Evolutionary conservation across 148 eudicot genomes (phyloP).

Genomic region (Rhododendron molle): DNA sequence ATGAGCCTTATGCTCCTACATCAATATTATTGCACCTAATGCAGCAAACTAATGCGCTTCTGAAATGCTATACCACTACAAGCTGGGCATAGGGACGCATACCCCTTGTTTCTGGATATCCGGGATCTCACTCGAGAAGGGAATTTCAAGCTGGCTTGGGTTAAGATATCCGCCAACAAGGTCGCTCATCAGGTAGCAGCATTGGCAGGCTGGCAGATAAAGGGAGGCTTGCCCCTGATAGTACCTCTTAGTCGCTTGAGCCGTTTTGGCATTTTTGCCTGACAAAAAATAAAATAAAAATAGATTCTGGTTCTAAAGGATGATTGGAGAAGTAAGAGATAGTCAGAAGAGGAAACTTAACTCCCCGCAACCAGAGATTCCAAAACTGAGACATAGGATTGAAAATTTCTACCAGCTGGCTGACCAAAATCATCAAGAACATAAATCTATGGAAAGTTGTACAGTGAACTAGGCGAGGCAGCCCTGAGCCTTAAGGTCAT

Average conservation of each 20-base stretch:
- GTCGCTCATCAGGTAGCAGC: neutral
- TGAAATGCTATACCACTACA: neutral
- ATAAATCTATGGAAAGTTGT: neutral
- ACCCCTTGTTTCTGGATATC: neutral
- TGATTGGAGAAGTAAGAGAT: neutral
- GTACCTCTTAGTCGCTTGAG: neutral
- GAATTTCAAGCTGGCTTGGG: neutral
- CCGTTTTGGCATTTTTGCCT: too few species aligned
- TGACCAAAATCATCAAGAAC: neutral
- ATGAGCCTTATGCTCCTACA: neutral
- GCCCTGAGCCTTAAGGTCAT: neutral
- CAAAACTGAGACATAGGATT: neutral
- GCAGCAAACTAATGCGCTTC: neutral
- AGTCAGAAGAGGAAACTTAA: neutral
- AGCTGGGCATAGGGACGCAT: neutral
- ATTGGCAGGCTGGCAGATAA: neutral
- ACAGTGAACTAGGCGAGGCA: neutral
- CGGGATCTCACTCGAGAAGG: too few species aligned
- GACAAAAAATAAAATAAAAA: too few species aligned
- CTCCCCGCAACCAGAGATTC: neutral
- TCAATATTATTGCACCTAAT: neutral
- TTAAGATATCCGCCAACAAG: neutral
- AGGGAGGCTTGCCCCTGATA: neutral
- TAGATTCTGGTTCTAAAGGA: neutral
- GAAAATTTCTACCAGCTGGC: neutral